Conservation (phyloP, 345 rosid genomes). For the Aquilaria yunnanensis region DNA sequence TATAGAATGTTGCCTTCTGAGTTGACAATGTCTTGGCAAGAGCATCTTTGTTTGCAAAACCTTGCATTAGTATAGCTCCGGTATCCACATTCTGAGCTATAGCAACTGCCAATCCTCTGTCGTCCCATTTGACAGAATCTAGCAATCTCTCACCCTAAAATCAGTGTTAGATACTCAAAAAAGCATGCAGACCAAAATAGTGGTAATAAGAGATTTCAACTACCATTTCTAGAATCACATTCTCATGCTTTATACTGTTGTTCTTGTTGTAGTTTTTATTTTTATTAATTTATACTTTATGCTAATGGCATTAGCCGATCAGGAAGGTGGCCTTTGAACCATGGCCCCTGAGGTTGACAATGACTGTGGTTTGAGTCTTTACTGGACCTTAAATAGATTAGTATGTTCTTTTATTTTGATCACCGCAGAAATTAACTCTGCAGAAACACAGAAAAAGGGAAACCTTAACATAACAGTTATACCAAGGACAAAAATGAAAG, state of each 20-base stretch:
- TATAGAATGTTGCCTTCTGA: conserved; percentile 83
- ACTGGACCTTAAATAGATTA: too few relatives aligned
- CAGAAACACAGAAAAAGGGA: too few relatives aligned
- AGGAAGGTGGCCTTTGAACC: too few relatives aligned
- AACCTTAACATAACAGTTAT: too few relatives aligned
- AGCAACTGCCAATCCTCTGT: conserved; percentile 90
- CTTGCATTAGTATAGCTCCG: conserved; percentile 93
- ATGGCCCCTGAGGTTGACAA: too few relatives aligned
- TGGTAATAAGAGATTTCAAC: background rate
- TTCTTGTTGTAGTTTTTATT: too few relatives aligned
- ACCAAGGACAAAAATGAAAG: too few relatives aligned
- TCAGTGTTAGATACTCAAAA: conserved; percentile 4
- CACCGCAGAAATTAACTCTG: too few relatives aligned
- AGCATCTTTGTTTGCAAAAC: conserved; percentile 79
- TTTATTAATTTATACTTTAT: too few relatives aligned
- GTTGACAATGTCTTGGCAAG: conserved; percentile 61
- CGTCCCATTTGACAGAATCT: conserved; percentile 88
- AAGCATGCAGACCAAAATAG: background rate
- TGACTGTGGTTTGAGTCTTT: too few relatives aligned
- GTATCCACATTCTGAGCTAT: conserved; percentile 93
- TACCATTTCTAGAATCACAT: background rate
- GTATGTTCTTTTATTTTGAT: too few relatives aligned
- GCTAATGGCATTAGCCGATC: too few relatives aligned
- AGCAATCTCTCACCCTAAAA: conserved; percentile 62
- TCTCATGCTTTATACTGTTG: background rate